Percentiles rank a stretch among this genome's conserved stretches.
Evolutionary conservation across 148 eudicot species (phyloP).

Genomic region (Spergularia bocconei): DNA sequence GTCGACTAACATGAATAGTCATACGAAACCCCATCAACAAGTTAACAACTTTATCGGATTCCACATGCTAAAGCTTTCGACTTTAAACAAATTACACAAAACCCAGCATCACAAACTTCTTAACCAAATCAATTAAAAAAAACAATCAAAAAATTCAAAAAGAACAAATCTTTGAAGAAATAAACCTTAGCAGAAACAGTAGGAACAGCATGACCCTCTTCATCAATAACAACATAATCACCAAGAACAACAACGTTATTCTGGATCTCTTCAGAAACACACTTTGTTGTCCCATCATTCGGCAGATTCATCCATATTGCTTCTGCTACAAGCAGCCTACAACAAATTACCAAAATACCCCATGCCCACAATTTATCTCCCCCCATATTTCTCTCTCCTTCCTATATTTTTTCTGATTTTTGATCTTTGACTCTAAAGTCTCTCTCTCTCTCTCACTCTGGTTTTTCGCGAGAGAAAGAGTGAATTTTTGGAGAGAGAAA

Average conservation of each 20-base stretch:
- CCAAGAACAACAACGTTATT: slow-evolving; percentile 63
- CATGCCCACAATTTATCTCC: slow-evolving; percentile 14
- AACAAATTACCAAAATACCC: slow-evolving; percentile 21
- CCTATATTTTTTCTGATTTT: slow-evolving; percentile 17
- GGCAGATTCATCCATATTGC: slow-evolving; percentile 59
- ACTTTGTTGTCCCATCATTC: slow-evolving; percentile 57
- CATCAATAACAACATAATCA: slow-evolving; percentile 50
- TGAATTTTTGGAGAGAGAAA: not conserved
- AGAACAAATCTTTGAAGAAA: not conserved
- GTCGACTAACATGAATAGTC: too few relatives aligned
- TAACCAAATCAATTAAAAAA: not conserved
- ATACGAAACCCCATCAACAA: not conserved
- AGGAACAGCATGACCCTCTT: slow-evolving; percentile 31
- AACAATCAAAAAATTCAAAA: not conserved
- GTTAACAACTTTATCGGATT: not conserved
- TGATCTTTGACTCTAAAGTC: slow-evolving; percentile 13
- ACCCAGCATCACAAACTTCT: slow-evolving; percentile 10
- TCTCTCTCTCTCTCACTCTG: not conserved
- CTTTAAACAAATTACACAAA: not conserved
- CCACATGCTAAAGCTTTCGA: not conserved
- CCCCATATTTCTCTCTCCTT: slow-evolving; percentile 13
- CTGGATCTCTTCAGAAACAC: slow-evolving; percentile 71
- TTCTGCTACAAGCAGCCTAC: slow-evolving; percentile 24
- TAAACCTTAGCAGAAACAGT: slow-evolving; percentile 50
- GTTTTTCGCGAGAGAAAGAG: not conserved